Evolutionary conservation across 2,329 filamentous ascomycete species (phyloP), one percentile per base, ranked within the genome.

Genomic region (Colletotrichum magnum): DNA sequence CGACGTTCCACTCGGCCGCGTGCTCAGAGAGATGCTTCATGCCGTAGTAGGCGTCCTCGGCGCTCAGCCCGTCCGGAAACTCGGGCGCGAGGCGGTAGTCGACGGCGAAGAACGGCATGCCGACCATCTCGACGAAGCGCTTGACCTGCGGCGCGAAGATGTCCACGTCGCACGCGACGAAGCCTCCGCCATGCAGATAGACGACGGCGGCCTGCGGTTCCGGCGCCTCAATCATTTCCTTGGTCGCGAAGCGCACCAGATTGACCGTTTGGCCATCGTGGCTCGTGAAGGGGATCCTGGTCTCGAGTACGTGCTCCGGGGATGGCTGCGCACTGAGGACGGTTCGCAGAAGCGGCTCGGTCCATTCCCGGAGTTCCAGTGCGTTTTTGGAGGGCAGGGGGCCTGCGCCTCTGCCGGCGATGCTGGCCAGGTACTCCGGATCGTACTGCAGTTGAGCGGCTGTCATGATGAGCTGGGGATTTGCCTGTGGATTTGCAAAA

Each of bases 41-140:
- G 0, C 71, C 77, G 1, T 76, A 75, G 70, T 80, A 80, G 50
- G 75, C 75, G 64, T 85, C 83, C 50, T 80, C 76, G 0, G 80
- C 71, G 0, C 76, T 79, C 0, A 73, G 72, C 0, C 82, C 81
- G 13, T 78, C 79, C 3, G 75, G 77, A 52, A 81, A 67, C 71
- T 85, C 83, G 1, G 83, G 83, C 5, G 83, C 80, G 4, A 83
- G 76, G 3, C 83, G 77, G 73, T 84, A 85, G 15, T 84, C 81
- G 24, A 83, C 75, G 1, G 76, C 74, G 50, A 81, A 76, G 48
- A 82, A 74, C 5, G 77, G 77, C 13, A 83, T 74, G 1, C 78
- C 77, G 5, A 77, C 74, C 5, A 64, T 58, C 4, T 64, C 56
- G 2, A 78, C 79, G 45, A 76, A 73, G 5, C 67, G 62, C 21